A percentile compares a stretch with the other conserved stretches of the same genome.
Conservation (phyloP, 2,329 filamentous ascomycete species). For the Scedosporium boydii region DNA sequence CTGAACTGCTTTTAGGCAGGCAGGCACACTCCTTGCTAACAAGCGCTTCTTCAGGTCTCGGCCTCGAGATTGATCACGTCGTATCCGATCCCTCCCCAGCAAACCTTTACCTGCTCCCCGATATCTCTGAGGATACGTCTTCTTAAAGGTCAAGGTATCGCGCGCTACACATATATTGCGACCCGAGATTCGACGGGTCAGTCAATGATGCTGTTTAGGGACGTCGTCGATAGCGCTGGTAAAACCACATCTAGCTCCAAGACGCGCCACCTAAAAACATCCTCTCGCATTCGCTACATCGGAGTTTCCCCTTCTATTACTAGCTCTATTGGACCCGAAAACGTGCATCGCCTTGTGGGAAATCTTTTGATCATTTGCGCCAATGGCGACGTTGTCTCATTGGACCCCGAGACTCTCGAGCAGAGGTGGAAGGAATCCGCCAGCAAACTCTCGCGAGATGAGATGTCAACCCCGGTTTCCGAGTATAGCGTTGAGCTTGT, state of each 20-base stretch:
- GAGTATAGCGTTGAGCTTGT: conserved; percentile 40
- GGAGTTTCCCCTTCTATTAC: neutral
- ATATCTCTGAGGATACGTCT: conserved; percentile 47
- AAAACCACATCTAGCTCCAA: conserved; percentile 42
- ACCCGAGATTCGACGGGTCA: conserved; percentile 37
- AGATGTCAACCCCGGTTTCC: conserved; percentile 21
- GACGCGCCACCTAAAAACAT: conserved; percentile 17
- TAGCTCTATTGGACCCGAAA: neutral
- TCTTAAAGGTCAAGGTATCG: conserved; percentile 34
- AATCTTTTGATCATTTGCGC: conserved; percentile 46
- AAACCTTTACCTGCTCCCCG: conserved; percentile 52
- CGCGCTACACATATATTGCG: conserved; percentile 53
- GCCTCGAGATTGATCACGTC: conserved; percentile 54
- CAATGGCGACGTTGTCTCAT: conserved; percentile 50
- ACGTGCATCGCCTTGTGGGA: conserved; percentile 6
- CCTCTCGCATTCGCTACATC: conserved; percentile 8
- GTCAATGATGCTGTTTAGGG: conserved; percentile 51
- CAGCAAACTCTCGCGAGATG: conserved; percentile 31
- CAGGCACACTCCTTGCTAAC: neutral
- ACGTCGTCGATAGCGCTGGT: conserved; percentile 40
- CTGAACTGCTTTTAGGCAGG: neutral
- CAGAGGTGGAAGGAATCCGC: conserved; percentile 37
- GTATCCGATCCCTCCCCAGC: conserved; percentile 57
- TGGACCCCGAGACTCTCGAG: conserved; percentile 46
- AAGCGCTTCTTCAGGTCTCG: conserved; percentile 38